These are phyloP conservation scores for Radiomyces spectabilis DNA, from an alignment of 192 early-diverging fungal genomes.

Conservation along the genomic window DNA sequence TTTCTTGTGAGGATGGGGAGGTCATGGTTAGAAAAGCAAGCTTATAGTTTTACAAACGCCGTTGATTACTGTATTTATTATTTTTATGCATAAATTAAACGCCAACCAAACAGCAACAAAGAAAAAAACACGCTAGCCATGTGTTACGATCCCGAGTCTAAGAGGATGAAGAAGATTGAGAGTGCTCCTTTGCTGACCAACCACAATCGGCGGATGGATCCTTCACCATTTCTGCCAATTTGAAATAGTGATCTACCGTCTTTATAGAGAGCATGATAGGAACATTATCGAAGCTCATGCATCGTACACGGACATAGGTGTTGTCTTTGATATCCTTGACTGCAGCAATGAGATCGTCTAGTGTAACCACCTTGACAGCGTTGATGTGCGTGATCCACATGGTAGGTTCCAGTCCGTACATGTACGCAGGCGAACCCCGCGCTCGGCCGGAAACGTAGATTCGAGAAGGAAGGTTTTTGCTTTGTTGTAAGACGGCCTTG, in stretches of 20 bases:
- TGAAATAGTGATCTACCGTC: constrained; percentile 60
- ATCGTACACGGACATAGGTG: constrained; percentile 63
- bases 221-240: constrained; percentile 24
- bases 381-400: constrained; percentile 77
- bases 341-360: constrained; percentile 56
- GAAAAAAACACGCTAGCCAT: too few relatives aligned
- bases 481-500: constrained; percentile 60
- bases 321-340: constrained; percentile 52
- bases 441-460: constrained; percentile 50
- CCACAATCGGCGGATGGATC: constrained; percentile 27
- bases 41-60: too few relatives aligned
- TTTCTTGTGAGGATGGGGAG: too few relatives aligned
- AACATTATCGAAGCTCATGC: constrained; percentile 71
- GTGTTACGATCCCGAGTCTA: too few relatives aligned
- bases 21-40: too few relatives aligned
- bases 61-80: too few relatives aligned
- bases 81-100: too few relatives aligned
- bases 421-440: constrained; percentile 55
- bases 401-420: constrained; percentile 55
- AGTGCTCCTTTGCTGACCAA: constrained; percentile 22
- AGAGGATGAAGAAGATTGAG: too few relatives aligned
- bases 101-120: too few relatives aligned
- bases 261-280: constrained; percentile 68
- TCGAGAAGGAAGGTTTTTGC: constrained; percentile 55
- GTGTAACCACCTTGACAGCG: constrained; percentile 39